phyloP scores from a whole-genome alignment of 139 green algal species.

The Haematococcus lacustris region DNA sequence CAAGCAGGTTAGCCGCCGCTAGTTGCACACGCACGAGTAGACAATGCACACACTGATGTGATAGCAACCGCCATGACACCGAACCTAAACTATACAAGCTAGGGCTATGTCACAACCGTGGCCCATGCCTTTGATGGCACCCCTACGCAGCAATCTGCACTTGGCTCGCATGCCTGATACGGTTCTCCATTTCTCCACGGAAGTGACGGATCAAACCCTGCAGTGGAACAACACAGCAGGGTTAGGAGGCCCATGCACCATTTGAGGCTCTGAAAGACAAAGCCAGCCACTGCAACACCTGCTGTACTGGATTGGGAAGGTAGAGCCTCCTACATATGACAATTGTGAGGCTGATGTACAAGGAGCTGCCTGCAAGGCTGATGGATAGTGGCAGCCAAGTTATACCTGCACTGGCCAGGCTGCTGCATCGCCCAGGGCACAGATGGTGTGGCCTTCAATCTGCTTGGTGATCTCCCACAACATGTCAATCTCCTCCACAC shows the following conservation, averaged over 20 bases:
- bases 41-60: no score
- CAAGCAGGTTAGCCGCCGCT: no score
- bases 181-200: constrained; percentile 52
- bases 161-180: constrained; percentile 27
- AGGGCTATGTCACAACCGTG: no score
- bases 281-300: background rate
- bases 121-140: no score
- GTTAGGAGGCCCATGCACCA: background rate
- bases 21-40: no score
- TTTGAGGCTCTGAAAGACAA: background rate
- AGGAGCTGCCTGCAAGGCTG: background rate
- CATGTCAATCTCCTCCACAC: constrained; percentile 98
- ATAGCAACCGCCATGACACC: no score
- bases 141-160: background rate
- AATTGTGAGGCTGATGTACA: no score
- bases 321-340: no score
- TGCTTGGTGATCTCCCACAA: constrained; percentile 94
- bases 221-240: background rate
- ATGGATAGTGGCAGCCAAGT: background rate
- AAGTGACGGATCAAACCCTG: constrained; percentile 94
- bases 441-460: constrained; percentile 95
- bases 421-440: constrained; percentile 92
- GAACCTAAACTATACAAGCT: no score
- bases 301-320: background rate
- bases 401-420: constrained; percentile 86